A percentile compares a stretch with the other conserved stretches of the same genome.
Evolutionary conservation across 208 protist species (phyloP).

Genomic region (Trypanosoma rangeli): DNA sequence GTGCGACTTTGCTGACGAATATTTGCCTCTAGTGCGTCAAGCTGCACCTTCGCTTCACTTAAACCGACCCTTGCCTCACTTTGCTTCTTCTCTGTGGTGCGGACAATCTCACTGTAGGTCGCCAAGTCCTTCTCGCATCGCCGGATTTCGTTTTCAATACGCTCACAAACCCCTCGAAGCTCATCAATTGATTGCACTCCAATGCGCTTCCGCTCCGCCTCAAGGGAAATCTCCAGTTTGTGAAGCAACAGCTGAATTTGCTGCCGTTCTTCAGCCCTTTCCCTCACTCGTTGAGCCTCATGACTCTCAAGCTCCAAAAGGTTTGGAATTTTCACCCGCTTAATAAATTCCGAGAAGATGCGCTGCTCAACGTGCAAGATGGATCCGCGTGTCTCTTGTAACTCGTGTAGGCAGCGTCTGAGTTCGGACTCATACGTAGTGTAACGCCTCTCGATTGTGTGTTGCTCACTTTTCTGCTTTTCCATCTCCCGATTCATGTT

Average conservation of each 20-base stretch:
- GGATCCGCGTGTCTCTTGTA: conserved; percentile 44
- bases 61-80: conserved; percentile 35
- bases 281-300: conserved; percentile 41
- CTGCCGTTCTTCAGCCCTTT: conserved; percentile 69
- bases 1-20: conserved; percentile 54
- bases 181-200: conserved; percentile 39
- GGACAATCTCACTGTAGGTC: conserved; percentile 52
- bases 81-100: conserved; percentile 51
- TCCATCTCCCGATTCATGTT: conserved; percentile 43
- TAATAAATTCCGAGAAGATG: conserved; percentile 92
- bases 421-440: conserved; percentile 39
- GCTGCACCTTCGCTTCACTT: conserved; percentile 36
- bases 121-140: conserved; percentile 64
- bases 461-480: conserved; percentile 22
- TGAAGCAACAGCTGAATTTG: conserved; percentile 75
- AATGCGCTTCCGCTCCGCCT: conserved; percentile 65
- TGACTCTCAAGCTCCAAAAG: conserved; percentile 89
- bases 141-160: conserved; percentile 49
- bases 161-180: conserved; percentile 34
- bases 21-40: conserved; percentile 59
- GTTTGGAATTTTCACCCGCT: conserved; percentile 79
- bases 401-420: conserved; percentile 41
- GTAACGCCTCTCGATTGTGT: conserved; percentile 30
- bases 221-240: conserved; percentile 73
- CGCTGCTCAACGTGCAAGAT: conserved; percentile 79